Base-by-base conservation (phyloP, 768 basidiomycete genomes). In the Termitomyces sp. region DNA sequence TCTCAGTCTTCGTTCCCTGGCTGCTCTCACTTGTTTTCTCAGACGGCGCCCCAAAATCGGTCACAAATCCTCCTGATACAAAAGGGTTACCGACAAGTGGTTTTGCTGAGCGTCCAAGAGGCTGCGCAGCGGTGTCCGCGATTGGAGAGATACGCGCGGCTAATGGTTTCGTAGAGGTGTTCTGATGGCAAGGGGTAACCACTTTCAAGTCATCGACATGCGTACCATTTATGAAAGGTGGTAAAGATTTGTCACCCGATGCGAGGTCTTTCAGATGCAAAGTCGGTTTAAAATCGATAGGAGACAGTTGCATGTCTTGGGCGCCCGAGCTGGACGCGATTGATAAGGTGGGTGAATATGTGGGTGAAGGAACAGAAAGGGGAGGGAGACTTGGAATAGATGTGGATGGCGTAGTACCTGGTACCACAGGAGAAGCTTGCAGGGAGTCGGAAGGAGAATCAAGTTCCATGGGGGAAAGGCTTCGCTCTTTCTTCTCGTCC, bases 391-490 rank as follows among this genome's bases (percentile, higher is more conserved):
- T 42, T 41, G 60, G 57, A 19, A 38, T 21, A 17, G 31, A 21
- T 32, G 42, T 44, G n/a, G 51, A 49, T 6, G 45, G 54, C 37
- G 56, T 35, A 19, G 46, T 47, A 19, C 42, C 23, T 19, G 44
- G 40, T 46, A 49, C 25, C n/a, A 40, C 14, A 48, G 69, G 54
- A 17, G 57, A 60, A 37, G 54, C 29, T 17, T 17, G 50, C 29
- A 76, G 74, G 10, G 75, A 75, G 58, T 72, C 76, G 17, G 71
- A 61, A 7, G 76, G 66, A 7, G 82, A 82, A 60, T 80, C 83
- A 42, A 86, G 73, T 54, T 85, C 86, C 83, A 84, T 85, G 0
- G 82, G 83, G 47, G 83, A 82, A 45, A 82, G 70, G 68, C 80
- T 86, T 56, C 81, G 71, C 17, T 78, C 75, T 51, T 37, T 52